phyloP scores from a whole-genome alignment of 2,329 filamentous ascomycete species.

The Bisporella sp. region DNA sequence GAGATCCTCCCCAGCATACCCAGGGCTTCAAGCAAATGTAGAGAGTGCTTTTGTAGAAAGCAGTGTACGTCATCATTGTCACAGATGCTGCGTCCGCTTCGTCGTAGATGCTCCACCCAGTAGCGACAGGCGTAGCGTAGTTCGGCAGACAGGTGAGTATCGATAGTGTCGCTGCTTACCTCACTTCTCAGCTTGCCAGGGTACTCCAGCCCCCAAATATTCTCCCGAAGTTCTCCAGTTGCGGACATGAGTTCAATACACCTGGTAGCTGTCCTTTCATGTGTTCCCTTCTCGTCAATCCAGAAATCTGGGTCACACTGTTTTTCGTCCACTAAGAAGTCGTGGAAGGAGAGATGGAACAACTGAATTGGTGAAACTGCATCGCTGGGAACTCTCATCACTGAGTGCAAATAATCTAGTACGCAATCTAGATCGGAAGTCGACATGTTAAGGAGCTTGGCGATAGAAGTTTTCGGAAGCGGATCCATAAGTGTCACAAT shows the following conservation, averaged over 20 bases:
- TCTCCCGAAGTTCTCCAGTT: conserved; percentile 26
- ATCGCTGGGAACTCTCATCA: no score
- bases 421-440: no score
- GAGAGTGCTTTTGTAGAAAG: conserved; percentile 33
- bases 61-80: conserved; percentile 23
- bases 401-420: no score
- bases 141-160: conserved; percentile 20
- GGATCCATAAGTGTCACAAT: no score
- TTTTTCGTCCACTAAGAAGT: no score
- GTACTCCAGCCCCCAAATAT: conserved; percentile 30
- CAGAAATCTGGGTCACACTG: conserved; percentile 25
- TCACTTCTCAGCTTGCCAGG: conserved; percentile 25
- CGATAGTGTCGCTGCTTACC: conserved; percentile 25
- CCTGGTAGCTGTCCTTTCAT: conserved; percentile 25
- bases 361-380: no score
- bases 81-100: conserved; percentile 20
- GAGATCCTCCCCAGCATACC: conserved; percentile 15
- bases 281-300: conserved; percentile 28
- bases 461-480: no score
- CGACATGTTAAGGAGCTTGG: no score
- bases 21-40: conserved; percentile 26
- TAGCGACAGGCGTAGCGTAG: conserved; percentile 23
- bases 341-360: no score
- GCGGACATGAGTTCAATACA: conserved; percentile 31
- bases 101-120: conserved; percentile 10